Evolutionary conservation across 352 stramenopile genomes (phyloP), one percentile per base, ranked within the genome.

Genomic region (Phytophthora pini): DNA sequence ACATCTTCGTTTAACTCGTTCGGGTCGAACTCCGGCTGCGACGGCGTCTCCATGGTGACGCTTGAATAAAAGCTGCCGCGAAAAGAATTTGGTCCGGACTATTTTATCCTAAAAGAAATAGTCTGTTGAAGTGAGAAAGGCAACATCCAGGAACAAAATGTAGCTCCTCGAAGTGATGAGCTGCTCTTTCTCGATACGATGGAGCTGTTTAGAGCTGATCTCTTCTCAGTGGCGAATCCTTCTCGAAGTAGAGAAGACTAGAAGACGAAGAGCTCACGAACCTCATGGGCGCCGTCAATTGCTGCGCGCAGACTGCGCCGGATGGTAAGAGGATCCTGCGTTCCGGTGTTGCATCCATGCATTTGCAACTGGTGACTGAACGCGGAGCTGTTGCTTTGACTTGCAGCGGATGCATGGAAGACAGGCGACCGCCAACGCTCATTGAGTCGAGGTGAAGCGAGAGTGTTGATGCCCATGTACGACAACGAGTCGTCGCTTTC

Each of bases 1-100:
- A 95, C 73, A 65, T 95, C 87, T 51, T 95, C 87, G 56, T 95
- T 95, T 17, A 95, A 66, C 58, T 93, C 88, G 55, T 90, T 73
- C 41, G 66, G 75, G 58, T 90, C 67, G 51, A 91, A 86, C 50
- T 77, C 66, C 22, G 61, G 57, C 49, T 70, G 61, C 40, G 66
- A 72, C 48, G 56, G 44, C 43, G 57, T 62, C 39, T 75, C 62
- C 52, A 68, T 66, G 45, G 38, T 32, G 44, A 31, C 11, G 29
- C 29, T 20, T 41, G 41, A 17, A 27, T 17, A 29, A 17, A 29
- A 51, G 45, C 65, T 66, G 34, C 52, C 54, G 50, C 59, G 45
- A 70, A 68, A 73, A 57, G 4, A 61, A n/a, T 38, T 36, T 13
- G 34, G 9, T 15, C 51, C 38, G 27, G 24, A 49, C 40, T 24